phyloP scores from a whole-genome alignment of 176 grass and related monocot genomes.

The Carex pumila region DNA sequence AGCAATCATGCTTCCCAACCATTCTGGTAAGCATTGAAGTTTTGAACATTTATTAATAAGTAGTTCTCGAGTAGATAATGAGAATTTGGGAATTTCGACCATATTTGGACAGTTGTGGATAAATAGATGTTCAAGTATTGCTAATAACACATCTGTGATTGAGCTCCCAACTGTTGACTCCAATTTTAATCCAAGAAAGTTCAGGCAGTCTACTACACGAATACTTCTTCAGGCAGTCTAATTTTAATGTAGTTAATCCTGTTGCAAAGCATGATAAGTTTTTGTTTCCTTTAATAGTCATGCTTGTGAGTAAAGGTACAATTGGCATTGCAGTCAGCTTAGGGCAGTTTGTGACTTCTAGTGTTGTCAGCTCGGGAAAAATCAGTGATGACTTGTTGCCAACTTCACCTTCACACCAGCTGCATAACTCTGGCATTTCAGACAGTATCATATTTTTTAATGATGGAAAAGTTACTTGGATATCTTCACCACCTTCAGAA shows the following conservation, averaged over 20 bases:
- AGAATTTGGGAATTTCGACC: background rate
- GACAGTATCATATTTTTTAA: background rate
- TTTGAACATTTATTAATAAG: background rate
- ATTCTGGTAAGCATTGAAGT: background rate
- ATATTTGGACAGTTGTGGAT: background rate
- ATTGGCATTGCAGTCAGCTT: background rate
- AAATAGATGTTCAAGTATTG: background rate
- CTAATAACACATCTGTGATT: background rate
- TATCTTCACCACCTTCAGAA: background rate
- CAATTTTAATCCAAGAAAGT: background rate
- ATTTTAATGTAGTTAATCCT: background rate
- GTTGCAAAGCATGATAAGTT: background rate
- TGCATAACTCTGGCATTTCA: background rate
- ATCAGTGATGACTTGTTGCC: background rate
- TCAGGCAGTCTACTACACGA: background rate
- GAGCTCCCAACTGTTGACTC: background rate
- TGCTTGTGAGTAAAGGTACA: background rate
- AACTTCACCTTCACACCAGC: background rate
- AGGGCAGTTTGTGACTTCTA: background rate
- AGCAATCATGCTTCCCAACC: background rate
- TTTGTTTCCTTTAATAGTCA: background rate
- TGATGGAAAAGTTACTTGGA: background rate
- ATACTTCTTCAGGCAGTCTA: background rate
- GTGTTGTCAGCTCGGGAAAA: background rate
- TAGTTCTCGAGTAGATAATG: background rate